Evolutionary conservation across 441 rosid genomes (phyloP).

Genomic region (Omphalea diandra): DNA sequence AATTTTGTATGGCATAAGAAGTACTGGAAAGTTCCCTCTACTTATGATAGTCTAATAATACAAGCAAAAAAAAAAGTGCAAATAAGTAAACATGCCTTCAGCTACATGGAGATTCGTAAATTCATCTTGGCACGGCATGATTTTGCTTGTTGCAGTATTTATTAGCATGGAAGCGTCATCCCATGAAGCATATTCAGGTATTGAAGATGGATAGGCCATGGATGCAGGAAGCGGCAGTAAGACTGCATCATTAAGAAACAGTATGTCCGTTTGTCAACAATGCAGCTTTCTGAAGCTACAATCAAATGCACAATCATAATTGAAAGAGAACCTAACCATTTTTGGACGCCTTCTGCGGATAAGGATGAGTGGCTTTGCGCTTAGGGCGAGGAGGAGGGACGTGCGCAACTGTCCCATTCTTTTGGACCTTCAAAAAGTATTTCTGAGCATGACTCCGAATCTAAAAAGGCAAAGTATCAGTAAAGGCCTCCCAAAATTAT

Average conservation of each 20-base stretch:
- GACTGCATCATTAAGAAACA: conserved; percentile 37
- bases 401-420: conserved; percentile 76
- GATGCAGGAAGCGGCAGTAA: conserved; percentile 56
- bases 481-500: not conserved
- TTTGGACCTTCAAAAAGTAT: conserved; percentile 83
- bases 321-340: conserved; percentile 42
- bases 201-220: conserved; percentile 47
- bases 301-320: not conserved
- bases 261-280: conserved; percentile 18
- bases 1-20: conserved; percentile 59
- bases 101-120: conserved; percentile 39
- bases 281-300: not conserved
- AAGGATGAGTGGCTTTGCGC: conserved; percentile 89
- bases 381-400: conserved; percentile 96
- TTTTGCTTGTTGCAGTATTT: conserved; percentile 41
- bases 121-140: conserved; percentile 48
- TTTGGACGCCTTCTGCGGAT: conserved; percentile 85
- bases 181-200: conserved; percentile 54
- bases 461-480: conserved; percentile 43
- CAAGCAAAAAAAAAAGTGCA: conserved; percentile 24
- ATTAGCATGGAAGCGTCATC: conserved; percentile 57
- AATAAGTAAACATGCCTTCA: conserved; percentile 50
- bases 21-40: conserved; percentile 50
- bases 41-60: conserved; percentile 30
- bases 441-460: conserved; percentile 98